These are phyloP conservation scores for Fusarium redolens DNA, from an alignment of 2,329 filamentous ascomycete species.

Conservation along the genomic window DNA sequence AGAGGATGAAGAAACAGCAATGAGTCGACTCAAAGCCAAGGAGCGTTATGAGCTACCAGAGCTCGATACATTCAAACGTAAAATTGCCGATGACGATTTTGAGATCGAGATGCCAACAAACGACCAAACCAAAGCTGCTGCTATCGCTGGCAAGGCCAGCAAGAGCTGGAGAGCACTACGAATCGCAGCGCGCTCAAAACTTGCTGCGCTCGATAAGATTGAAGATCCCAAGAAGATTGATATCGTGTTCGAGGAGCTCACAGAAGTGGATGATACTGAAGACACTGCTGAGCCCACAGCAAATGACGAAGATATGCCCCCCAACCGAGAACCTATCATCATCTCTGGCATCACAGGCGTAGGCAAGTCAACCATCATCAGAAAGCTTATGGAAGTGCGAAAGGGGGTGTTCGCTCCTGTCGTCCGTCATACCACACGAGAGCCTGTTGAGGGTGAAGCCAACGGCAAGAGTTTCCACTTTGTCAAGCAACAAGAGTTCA, in stretches of 20 bases:
- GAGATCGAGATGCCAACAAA: constrained; percentile 85
- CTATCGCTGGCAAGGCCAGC: constrained; percentile 80
- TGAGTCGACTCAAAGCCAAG: constrained; percentile 76
- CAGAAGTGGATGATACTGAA: constrained; percentile 52
- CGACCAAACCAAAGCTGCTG: constrained; percentile 65
- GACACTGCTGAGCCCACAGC: constrained; percentile 51
- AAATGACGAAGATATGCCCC: constrained; percentile 54
- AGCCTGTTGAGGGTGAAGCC: constrained; percentile 61
- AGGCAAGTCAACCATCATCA: constrained; percentile 72
- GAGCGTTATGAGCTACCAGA: constrained; percentile 76
- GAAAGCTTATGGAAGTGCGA: constrained; percentile 71
- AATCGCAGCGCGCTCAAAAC: constrained; percentile 77
- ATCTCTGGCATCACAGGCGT: constrained; percentile 72
- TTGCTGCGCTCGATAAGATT: constrained; percentile 86
- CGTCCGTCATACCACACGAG: constrained; percentile 65
- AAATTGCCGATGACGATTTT: constrained; percentile 83
- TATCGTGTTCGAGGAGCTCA: constrained; percentile 64
- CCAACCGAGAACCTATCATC: constrained; percentile 68
- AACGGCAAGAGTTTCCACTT: constrained; percentile 66
- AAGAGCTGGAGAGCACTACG: constrained; percentile 92
- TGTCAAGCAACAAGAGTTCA: constrained; percentile 66
- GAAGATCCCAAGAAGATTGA: constrained; percentile 81
- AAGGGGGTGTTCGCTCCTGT: constrained; percentile 73
- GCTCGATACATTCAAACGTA: constrained; percentile 75
- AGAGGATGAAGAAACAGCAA: constrained; percentile 65